These are phyloP conservation scores for Blechomonas ayalai DNA, from an alignment of 208 protist species.

Conservation along the genomic window DNA sequence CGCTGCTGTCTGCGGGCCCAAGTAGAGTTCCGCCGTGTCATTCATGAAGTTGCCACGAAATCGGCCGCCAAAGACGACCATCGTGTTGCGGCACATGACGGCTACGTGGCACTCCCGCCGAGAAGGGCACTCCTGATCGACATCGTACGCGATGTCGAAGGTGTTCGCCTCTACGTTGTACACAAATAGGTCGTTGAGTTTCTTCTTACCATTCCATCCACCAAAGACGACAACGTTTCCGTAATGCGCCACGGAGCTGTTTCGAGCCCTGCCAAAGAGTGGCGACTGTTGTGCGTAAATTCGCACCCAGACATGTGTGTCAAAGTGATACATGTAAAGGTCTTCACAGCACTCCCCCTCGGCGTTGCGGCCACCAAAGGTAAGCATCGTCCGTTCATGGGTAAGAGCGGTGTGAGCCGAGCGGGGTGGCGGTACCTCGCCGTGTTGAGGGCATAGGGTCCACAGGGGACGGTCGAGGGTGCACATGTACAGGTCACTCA, in stretches of 20 bases:
- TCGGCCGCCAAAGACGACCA: slow-evolving; percentile 87
- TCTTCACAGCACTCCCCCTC: slow-evolving; percentile 79
- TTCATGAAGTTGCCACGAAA: slow-evolving; percentile 82
- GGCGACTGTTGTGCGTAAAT: slow-evolving; percentile 26
- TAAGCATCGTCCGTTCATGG: slow-evolving; percentile 79
- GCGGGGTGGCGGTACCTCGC: slow-evolving; percentile 41
- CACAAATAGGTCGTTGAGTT: slow-evolving; percentile 80
- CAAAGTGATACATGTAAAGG: slow-evolving; percentile 77
- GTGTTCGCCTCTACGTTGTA: slow-evolving; percentile 79
- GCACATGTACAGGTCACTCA: slow-evolving; percentile 57
- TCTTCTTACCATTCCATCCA: slow-evolving; percentile 85
- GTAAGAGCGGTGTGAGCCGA: slow-evolving; percentile 83
- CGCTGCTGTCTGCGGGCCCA: slow-evolving; percentile 44
- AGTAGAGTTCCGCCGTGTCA: slow-evolving; percentile 69
- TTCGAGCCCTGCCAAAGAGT: slow-evolving; percentile 74
- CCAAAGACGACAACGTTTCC: slow-evolving; percentile 80
- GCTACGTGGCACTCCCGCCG: slow-evolving; percentile 82
- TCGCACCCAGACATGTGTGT: slow-evolving; percentile 63
- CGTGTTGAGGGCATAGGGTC: slow-evolving; percentile 37
- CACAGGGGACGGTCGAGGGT: slow-evolving; percentile 33
- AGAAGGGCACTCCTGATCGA: slow-evolving; percentile 62
- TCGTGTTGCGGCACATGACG: slow-evolving; percentile 77
- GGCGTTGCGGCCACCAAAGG: slow-evolving; percentile 77
- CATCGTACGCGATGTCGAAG: slow-evolving; percentile 45
- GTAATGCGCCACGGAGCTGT: slow-evolving; percentile 79